A percentile compares a stretch with the other conserved stretches of the same genome.
These are phyloP conservation scores for Torulaspora quercuum DNA, from an alignment of 805 yeast genomes.

Conservation along the genomic window DNA sequence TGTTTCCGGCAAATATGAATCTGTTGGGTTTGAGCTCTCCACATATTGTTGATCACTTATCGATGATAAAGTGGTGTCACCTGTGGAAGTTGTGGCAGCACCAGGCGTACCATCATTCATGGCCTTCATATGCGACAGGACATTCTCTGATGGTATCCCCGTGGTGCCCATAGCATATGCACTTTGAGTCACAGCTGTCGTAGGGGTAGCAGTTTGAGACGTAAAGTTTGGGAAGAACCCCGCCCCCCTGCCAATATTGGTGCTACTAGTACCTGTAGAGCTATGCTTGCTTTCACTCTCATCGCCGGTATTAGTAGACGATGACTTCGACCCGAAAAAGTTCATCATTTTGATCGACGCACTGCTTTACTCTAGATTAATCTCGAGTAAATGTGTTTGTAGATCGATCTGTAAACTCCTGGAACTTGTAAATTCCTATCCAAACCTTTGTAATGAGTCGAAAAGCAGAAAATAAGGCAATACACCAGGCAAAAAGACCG, in stretches of 20 bases:
- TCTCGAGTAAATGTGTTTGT: not conserved
- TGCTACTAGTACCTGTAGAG: slow-evolving; percentile 15
- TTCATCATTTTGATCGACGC: slow-evolving; percentile 26
- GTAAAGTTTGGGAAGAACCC: slow-evolving; percentile 38
- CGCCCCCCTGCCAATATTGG: slow-evolving; percentile 13
- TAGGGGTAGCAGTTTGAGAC: slow-evolving; percentile 54
- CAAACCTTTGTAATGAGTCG: no score
- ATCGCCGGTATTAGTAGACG: slow-evolving; percentile 12
- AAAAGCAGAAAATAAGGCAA: no score
- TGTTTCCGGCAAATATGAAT: not conserved
- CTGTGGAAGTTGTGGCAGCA: not conserved
- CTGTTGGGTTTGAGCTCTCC: not conserved
- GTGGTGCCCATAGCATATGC: slow-evolving; percentile 71
- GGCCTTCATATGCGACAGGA: slow-evolving; percentile 34
- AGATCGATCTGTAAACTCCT: no score
- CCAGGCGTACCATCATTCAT: slow-evolving; percentile 17
- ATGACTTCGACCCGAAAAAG: slow-evolving; percentile 28
- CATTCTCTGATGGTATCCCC: slow-evolving; percentile 40
- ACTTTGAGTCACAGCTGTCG: slow-evolving; percentile 62
- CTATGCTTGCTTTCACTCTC: slow-evolving; percentile 16
- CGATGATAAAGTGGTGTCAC: not conserved
- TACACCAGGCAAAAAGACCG: no score
- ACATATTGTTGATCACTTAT: not conserved
- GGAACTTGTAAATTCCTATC: no score
- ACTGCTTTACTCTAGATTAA: no score